Evolutionary conservation across 148 eudicot species (phyloP).

Genomic region (Vaccinium corymbosum): DNA sequence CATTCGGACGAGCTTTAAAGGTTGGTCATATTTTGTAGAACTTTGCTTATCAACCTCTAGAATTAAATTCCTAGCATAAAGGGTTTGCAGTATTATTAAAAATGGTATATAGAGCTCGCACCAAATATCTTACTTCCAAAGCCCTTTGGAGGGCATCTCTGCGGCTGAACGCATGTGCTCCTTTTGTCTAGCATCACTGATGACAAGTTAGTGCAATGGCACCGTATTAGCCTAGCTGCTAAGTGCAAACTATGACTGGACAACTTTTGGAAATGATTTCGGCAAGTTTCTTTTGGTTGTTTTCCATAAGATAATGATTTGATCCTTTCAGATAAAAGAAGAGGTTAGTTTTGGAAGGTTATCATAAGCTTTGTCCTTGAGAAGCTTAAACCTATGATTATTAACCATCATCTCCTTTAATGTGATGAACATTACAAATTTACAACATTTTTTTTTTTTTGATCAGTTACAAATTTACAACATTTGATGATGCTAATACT

Average conservation of each 20-base stretch:
- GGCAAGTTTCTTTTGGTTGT: neutral
- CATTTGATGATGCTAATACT: slow-evolving; percentile 2
- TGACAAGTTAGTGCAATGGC: too few relatives aligned
- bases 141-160: neutral
- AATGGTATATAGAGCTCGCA: neutral
- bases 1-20: slow-evolving; percentile 76
- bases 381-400: neutral
- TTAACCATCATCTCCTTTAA: neutral
- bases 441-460: too few relatives aligned
- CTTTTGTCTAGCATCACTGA: too few relatives aligned
- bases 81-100: neutral
- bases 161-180: neutral
- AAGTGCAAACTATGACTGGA: neutral
- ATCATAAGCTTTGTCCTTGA: slow-evolving; percentile 2
- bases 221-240: too few relatives aligned
- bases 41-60: neutral
- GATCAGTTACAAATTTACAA: neutral
- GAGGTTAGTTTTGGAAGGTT: neutral
- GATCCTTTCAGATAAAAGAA: neutral
- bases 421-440: neutral
- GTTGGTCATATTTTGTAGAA: slow-evolving; percentile 31
- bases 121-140: neutral
- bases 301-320: neutral
- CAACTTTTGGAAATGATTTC: slow-evolving; percentile 2
- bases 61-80: neutral